These are phyloP conservation scores for Ceratocystis smalleyi DNA, from an alignment of 2,329 filamentous ascomycete species.

Conservation along the genomic window DNA sequence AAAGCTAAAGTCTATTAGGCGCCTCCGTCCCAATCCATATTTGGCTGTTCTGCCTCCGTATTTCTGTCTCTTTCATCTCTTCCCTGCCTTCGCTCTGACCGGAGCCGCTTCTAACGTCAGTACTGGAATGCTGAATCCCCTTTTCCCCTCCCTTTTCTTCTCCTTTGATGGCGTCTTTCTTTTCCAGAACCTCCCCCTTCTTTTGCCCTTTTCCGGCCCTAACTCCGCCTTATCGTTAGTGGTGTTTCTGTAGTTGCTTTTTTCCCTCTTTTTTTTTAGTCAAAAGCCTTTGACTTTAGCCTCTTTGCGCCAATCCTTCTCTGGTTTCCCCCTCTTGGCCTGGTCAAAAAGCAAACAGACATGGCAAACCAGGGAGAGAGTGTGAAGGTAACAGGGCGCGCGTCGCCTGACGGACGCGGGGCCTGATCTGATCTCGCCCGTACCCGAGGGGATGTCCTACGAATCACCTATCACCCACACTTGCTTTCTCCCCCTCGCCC, in stretches of 20 bases:
- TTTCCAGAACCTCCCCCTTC: background rate
- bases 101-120: no score
- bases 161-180: background rate
- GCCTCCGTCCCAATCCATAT: background rate
- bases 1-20: background rate
- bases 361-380: no score
- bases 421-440: no score
- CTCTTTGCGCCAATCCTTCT: no score
- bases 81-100: background rate
- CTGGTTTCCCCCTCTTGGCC: no score
- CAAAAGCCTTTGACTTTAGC: background rate
- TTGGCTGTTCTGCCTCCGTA: background rate
- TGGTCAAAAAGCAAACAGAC: no score
- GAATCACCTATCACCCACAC: no score
- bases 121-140: background rate
- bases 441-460: no score
- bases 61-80: constrained; percentile 1
- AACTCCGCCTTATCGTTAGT: background rate
- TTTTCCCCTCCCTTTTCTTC: background rate
- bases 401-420: no score
- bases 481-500: no score
- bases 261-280: background rate
- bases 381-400: no score
- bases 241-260: background rate
- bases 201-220: background rate